A percentile compares a stretch with the other conserved stretches of the same genome.
Evolutionary conservation across 148 eudicot genomes (phyloP).

Genomic region (Camellia granthamiana): DNA sequence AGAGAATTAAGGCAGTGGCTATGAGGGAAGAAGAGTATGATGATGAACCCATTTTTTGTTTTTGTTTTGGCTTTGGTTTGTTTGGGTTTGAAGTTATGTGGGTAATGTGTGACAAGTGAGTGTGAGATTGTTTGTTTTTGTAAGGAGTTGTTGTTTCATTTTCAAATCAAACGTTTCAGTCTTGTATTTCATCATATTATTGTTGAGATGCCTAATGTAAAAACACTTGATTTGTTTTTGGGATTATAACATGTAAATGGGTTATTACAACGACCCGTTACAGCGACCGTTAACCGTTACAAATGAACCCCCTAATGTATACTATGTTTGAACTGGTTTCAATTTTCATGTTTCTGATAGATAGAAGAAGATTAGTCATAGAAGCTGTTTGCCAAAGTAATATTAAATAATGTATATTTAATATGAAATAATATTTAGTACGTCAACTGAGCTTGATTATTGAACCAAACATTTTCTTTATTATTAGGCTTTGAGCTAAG

Average conservation of each 20-base stretch:
- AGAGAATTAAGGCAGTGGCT: conserved; percentile 19
- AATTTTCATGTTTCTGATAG: not conserved
- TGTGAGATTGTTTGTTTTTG: conserved; percentile 16
- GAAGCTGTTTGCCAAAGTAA: too few relatives aligned
- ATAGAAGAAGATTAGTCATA: too few relatives aligned
- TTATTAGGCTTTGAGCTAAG: too few relatives aligned
- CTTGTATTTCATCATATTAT: conserved; percentile 19
- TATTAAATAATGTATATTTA: too few relatives aligned
- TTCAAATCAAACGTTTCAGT: conserved; percentile 3
- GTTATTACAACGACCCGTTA: conserved; percentile 30
- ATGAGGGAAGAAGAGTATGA: conserved; percentile 14
- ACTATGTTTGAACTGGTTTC: conserved; percentile 7
- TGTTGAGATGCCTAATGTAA: not conserved
- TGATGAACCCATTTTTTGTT: conserved; percentile 28
- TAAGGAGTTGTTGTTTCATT: conserved; percentile 22
- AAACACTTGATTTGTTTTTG: not conserved
- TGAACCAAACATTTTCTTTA: too few relatives aligned
- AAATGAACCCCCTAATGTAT: not conserved
- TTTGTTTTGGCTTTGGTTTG: conserved; percentile 6
- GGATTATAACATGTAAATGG: not conserved
- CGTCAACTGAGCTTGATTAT: too few relatives aligned
- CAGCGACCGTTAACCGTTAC: conserved; percentile 28
- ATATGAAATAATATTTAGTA: too few relatives aligned
- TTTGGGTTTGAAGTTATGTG: not conserved
- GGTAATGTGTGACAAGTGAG: not conserved